Base-by-base conservation (phyloP, 2,329 filamentous ascomycete genomes). In the Sporothrix schenckii region DNA sequence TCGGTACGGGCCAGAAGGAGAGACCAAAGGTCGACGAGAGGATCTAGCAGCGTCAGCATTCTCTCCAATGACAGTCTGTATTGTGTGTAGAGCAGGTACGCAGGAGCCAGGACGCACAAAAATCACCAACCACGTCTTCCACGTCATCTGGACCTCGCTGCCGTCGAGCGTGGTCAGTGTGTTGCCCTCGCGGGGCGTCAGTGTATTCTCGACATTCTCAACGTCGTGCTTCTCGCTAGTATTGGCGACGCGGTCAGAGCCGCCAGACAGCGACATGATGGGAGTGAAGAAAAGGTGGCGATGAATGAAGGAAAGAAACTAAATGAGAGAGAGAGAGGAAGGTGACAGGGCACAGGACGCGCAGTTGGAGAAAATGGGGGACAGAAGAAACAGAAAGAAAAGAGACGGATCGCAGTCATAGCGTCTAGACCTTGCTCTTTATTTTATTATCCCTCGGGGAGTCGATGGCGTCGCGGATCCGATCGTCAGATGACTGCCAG, bases 1-100 rank as follows among this genome's bases (percentile, higher is more conserved):
- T 69, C 9, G 67, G 67, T 16, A 69, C 67, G 4, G 67, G 67
- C 67, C 67, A 69, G 47, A 69, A 69, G 13, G 67, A 69, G 10
- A 69, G 53, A 16, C 67, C 67, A 44, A 69, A 69, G 7, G 67
- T 69, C 4, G 67, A 69, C 19, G 67, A 69, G 4, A 69, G 67
- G 53, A 69, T 69, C 63, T 66, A 10, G 0, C 5, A 52, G 10
- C 34, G 34, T 34, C 5, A 34, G 34, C 34, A 34, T 34, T 34
- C 30, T 34, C 30, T 34, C 27, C 30, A 34, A 34, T 3, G 4
- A 34, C 30, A 7, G 30, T 34, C 30, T 34, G 34, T 9, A 7
- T 34, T 34, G 34, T 1, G 4, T 34, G 1, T 34, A 34, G 34
- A 34, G 34, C 6, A 34, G 34, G 27, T 30, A 34, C 34, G 4